These are phyloP conservation scores for Kuraishia piskuri DNA, from an alignment of 805 yeast genomes.

Conservation along the genomic window DNA sequence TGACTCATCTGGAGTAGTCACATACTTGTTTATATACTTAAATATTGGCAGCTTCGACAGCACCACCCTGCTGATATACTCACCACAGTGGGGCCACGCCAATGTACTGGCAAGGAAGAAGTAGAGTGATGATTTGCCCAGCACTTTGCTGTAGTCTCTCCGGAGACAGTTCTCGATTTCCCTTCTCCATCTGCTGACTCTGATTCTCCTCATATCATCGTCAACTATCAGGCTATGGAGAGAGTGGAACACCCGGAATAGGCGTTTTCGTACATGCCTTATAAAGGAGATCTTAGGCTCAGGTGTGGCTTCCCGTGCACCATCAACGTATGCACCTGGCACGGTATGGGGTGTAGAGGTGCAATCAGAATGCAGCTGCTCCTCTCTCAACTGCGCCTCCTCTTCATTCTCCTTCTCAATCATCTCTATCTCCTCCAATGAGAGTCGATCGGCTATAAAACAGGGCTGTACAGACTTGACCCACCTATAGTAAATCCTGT, in stretches of 20 bases:
- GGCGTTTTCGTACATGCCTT: not conserved
- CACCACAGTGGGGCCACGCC: slow-evolving; percentile 25
- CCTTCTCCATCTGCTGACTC: slow-evolving; percentile 14
- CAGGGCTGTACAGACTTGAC: slow-evolving; percentile 23
- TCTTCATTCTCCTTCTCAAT: slow-evolving; percentile 23
- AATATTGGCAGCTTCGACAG: slow-evolving; percentile 16
- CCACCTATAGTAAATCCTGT: slow-evolving; percentile 27
- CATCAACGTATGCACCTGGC: not conserved
- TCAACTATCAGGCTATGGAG: not conserved
- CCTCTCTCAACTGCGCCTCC: slow-evolving; percentile 10
- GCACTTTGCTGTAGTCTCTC: slow-evolving; percentile 20
- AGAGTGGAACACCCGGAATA: not conserved
- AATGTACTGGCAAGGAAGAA: slow-evolving; percentile 18
- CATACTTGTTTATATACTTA: slow-evolving; percentile 11
- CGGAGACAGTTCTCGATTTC: slow-evolving; percentile 18
- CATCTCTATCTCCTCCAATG: slow-evolving; percentile 20
- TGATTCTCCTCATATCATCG: slow-evolving; percentile 5
- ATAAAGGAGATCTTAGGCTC: not conserved
- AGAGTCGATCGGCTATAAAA: slow-evolving; percentile 24
- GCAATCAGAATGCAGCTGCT: slow-evolving; percentile 2
- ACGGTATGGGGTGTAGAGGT: not conserved
- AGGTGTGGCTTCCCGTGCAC: not conserved
- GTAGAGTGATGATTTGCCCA: slow-evolving; percentile 10
- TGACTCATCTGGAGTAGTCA: slow-evolving; percentile 28
- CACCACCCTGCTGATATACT: slow-evolving; percentile 12